Evolutionary conservation across 2,329 filamentous ascomycete genomes (phyloP).

Genomic region (Xylaria sp.): DNA sequence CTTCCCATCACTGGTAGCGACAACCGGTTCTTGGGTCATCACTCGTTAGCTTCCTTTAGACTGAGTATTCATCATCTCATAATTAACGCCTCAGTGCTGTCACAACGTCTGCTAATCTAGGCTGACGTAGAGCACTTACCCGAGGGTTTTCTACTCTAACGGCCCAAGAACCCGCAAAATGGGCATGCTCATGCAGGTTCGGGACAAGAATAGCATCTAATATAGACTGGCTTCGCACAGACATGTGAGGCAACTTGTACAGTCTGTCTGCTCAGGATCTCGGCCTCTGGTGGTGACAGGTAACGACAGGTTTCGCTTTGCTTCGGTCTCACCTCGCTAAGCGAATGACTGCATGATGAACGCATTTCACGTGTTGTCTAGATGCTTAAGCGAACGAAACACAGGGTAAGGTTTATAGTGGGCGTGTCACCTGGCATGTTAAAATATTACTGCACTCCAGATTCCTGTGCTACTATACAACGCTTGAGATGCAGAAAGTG

Average conservation of each 20-base stretch:
- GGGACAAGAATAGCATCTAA: conserved; percentile 45
- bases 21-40: neutral
- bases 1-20: conserved; percentile 21
- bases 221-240: conserved; percentile 41
- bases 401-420: conserved; percentile 43
- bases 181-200: conserved; percentile 33
- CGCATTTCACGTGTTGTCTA: conserved; percentile 40
- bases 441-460: conserved; percentile 46
- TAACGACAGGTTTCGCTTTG: conserved; percentile 40
- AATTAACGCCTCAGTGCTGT: neutral
- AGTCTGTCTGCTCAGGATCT: conserved; percentile 39
- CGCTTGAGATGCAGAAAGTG: conserved; percentile 43
- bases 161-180: conserved; percentile 35
- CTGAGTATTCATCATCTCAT: neutral
- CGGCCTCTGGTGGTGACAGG: conserved; percentile 31
- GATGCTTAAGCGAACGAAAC: conserved; percentile 48
- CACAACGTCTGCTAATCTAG: neutral
- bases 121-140: conserved; percentile 4
- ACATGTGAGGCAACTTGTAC: conserved; percentile 32
- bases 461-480: conserved; percentile 42
- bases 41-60: neutral
- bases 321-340: conserved; percentile 45
- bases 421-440: conserved; percentile 44
- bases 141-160: conserved; percentile 13
- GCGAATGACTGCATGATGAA: conserved; percentile 42